Evolutionary conservation across 805 yeast genomes (phyloP).

Genomic region (Jamesozyma spencerorum): DNA sequence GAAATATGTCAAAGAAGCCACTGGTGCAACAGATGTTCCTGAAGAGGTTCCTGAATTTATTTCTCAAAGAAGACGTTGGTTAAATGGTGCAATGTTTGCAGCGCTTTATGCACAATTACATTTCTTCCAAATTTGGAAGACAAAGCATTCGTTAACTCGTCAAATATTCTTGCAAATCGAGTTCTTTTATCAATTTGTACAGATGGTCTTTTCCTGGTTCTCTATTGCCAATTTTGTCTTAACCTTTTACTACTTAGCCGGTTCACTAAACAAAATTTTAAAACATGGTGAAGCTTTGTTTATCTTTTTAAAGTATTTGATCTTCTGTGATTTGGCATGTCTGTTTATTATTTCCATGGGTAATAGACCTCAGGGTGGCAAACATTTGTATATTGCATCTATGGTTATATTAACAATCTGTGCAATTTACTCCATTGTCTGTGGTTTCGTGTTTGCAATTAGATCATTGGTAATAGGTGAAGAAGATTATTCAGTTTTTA

Average conservation of each 20-base stretch:
- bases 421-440: conserved; percentile 69
- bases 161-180: conserved; percentile 78
- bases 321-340: conserved; percentile 75
- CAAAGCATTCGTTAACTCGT: conserved; percentile 74
- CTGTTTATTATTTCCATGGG: conserved; percentile 92
- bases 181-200: conserved; percentile 77
- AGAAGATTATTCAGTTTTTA: conserved; percentile 41
- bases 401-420: conserved; percentile 69
- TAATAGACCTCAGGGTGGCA: conserved; percentile 95
- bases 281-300: conserved; percentile 74
- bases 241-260: conserved; percentile 88
- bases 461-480: conserved; percentile 37
- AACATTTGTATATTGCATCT: conserved; percentile 60
- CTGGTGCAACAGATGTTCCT: conserved; percentile 96
- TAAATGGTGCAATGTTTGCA: conserved; percentile 95
- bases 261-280: conserved; percentile 53
- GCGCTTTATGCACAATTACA: conserved; percentile 83
- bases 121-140: conserved; percentile 79
- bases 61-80: conserved; percentile 95
- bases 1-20: conserved; percentile 84
- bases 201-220: conserved; percentile 80
- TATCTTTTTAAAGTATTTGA: conserved; percentile 75
- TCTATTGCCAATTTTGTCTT: conserved; percentile 86
- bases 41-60: conserved; percentile 90
- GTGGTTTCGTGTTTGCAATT: conserved; percentile 74